These are phyloP conservation scores for Sporothrix luriei DNA, from an alignment of 2,329 filamentous ascomycete species.

Conservation along the genomic window DNA sequence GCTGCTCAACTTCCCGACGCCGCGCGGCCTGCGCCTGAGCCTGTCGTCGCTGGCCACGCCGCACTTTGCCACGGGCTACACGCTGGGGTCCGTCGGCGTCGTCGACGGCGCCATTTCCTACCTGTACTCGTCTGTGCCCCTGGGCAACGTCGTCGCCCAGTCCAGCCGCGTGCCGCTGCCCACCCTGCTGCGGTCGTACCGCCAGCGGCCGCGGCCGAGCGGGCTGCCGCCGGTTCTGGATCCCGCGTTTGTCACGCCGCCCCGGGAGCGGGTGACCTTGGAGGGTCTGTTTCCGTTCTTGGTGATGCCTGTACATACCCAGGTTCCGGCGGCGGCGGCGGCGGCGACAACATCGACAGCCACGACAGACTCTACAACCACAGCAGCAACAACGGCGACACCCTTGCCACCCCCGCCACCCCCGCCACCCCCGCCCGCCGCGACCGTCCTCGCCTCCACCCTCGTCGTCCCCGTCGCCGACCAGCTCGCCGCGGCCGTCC, in stretches of 20 bases:
- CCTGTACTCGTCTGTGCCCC: slow-evolving; percentile 84
- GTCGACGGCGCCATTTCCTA: slow-evolving; percentile 98
- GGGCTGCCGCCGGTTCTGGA: slow-evolving; percentile 13
- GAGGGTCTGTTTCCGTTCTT: slow-evolving; percentile 21
- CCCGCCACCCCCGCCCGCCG: slow-evolving; percentile 13
- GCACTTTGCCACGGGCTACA: slow-evolving; percentile 93
- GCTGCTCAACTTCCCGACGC: slow-evolving; percentile 85
- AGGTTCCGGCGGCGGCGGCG: not conserved
- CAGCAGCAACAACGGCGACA: not conserved
- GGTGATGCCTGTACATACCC: slow-evolving; percentile 34
- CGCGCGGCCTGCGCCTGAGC: slow-evolving; percentile 79
- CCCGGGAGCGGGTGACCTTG: slow-evolving; percentile 23
- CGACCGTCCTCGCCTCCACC: slow-evolving; percentile 19
- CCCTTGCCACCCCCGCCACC: not conserved
- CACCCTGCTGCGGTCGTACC: slow-evolving; percentile 78
- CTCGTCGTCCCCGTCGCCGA: slow-evolving; percentile 32
- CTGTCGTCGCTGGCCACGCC: slow-evolving; percentile 89
- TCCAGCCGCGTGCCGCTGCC: slow-evolving; percentile 77
- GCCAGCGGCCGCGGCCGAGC: slow-evolving; percentile 56
- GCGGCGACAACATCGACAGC: not conserved
- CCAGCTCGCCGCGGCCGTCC: slow-evolving; percentile 33
- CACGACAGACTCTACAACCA: not conserved
- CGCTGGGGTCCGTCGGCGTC: slow-evolving; percentile 82
- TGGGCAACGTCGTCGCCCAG: slow-evolving; percentile 65
- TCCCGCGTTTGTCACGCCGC: slow-evolving; percentile 36